These are phyloP conservation scores for Penicillium canescens DNA, from an alignment of 495 filamentous ascomycete genomes.

Conservation along the genomic window DNA sequence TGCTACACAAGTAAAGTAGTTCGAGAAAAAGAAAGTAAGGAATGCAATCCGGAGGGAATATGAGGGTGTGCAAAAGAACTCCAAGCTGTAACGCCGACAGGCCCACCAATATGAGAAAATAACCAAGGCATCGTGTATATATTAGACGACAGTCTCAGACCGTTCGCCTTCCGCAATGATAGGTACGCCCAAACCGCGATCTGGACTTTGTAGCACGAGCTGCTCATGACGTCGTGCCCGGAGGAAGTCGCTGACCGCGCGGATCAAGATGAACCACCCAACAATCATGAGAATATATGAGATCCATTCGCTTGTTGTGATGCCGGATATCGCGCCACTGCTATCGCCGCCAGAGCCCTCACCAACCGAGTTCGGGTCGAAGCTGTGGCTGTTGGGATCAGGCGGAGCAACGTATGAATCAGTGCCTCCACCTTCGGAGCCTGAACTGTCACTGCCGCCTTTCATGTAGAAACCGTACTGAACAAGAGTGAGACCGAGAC, in stretches of 20 bases:
- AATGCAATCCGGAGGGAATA: constrained; percentile 10
- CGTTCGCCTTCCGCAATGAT: constrained; percentile 87
- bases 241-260: constrained; percentile 84
- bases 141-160: constrained; percentile 78
- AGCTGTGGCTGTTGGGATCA: constrained; percentile 88
- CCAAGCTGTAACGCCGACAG: constrained; percentile 21
- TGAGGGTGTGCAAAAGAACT: constrained; percentile 20
- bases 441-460: constrained; percentile 47
- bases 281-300: constrained; percentile 97
- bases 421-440: constrained; percentile 49
- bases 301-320: constrained; percentile 78
- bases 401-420: constrained; percentile 61
- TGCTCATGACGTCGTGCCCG: constrained; percentile 86
- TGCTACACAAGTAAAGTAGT: constrained; percentile 16
- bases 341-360: constrained; percentile 40
- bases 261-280: constrained; percentile 95
- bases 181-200: constrained; percentile 80
- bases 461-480: constrained; percentile 97
- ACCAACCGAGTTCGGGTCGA: constrained; percentile 69
- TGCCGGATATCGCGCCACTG: constrained; percentile 42
- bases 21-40: constrained; percentile 14
- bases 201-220: constrained; percentile 89
- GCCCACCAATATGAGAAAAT: constrained; percentile 2
- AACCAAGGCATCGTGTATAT: constrained; percentile 1
- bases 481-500: constrained; percentile 92